Percentiles rank a stretch among this genome's conserved stretches.
Evolutionary conservation across 2,329 filamentous ascomycete species (phyloP).

Genomic region (Drechslerella coelobrocha): DNA sequence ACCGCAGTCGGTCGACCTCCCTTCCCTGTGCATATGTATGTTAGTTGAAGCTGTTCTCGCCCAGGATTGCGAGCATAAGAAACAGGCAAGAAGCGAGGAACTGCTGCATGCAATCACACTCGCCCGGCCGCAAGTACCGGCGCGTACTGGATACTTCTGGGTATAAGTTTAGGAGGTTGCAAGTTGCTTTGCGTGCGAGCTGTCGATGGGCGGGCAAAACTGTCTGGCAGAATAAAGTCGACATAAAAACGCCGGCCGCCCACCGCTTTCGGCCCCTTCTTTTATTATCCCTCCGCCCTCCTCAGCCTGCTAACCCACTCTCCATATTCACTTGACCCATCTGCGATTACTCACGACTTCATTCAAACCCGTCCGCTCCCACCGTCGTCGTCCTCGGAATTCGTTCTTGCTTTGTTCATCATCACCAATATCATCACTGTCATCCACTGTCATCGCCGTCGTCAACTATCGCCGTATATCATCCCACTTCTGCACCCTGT

Average conservation of each 20-base stretch:
- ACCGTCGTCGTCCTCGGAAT: not conserved
- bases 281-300: not conserved
- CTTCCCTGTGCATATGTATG: too few relatives aligned
- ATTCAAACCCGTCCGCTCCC: not conserved
- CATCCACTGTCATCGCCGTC: slow-evolving; percentile 11
- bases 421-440: not conserved
- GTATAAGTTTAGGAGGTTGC: too few relatives aligned
- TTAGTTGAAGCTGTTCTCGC: too few relatives aligned
- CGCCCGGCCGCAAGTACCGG: too few relatives aligned
- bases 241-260: slow-evolving; percentile 16
- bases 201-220: slow-evolving; percentile 2
- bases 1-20: not conserved
- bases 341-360: too few relatives aligned
- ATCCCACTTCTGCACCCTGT: slow-evolving; percentile 6
- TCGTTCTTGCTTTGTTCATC: not conserved
- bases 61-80: too few relatives aligned
- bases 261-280: slow-evolving; percentile 41
- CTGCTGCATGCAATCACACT: too few relatives aligned
- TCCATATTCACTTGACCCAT: too few relatives aligned
- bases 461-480: slow-evolving; percentile 1
- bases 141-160: too few relatives aligned
- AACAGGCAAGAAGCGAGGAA: too few relatives aligned
- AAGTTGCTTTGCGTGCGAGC: too few relatives aligned
- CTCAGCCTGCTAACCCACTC: slow-evolving; percentile 1
- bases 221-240: not conserved